Conservation (phyloP, 1,139 yeast species). For the Scheffersomyces lignicola region DNA sequence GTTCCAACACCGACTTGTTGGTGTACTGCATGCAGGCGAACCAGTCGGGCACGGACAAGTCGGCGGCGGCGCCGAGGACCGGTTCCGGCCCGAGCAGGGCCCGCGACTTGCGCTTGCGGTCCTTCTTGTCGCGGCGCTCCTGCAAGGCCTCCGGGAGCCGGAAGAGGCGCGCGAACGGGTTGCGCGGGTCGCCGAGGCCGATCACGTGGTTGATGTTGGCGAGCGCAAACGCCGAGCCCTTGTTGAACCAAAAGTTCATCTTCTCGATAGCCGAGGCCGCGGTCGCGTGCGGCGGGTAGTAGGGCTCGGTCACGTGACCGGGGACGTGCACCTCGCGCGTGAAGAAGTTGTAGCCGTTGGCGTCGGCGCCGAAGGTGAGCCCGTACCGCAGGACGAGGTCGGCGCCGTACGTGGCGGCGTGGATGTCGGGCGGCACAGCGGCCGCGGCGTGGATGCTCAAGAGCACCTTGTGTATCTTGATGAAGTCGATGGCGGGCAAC, state of each 20-base stretch:
- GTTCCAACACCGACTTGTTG: constrained; percentile 64
- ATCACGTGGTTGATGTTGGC: constrained; percentile 71
- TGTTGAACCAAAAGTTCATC: constrained; percentile 72
- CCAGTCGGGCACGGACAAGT: constrained; percentile 58
- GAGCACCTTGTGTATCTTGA: constrained; percentile 62
- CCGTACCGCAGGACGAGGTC: constrained; percentile 69
- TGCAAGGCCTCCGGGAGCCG: constrained; percentile 69
- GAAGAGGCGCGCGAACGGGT: constrained; percentile 74
- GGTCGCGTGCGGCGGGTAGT: constrained; percentile 28
- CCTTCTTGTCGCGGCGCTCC: constrained; percentile 72
- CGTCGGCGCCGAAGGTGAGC: constrained; percentile 68
- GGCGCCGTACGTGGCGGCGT: constrained; percentile 53
- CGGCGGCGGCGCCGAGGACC: constrained; percentile 32
- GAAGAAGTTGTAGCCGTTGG: constrained; percentile 66
- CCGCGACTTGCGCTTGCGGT: constrained; percentile 55
- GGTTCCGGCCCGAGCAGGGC: constrained; percentile 16
- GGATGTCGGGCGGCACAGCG: constrained; percentile 26
- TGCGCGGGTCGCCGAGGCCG: constrained; percentile 73
- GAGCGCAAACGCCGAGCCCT: constrained; percentile 71
- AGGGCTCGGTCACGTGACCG: constrained; percentile 32
- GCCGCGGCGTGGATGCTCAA: constrained; percentile 47
- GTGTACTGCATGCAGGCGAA: constrained; percentile 52
- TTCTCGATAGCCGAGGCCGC: constrained; percentile 46
- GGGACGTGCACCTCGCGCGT: constrained; percentile 48
- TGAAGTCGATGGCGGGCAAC: constrained; percentile 64